Evolutionary conservation across 148 eudicot genomes (phyloP), one percentile per base, ranked within the genome.

Genomic region (Rheum nobile): DNA sequence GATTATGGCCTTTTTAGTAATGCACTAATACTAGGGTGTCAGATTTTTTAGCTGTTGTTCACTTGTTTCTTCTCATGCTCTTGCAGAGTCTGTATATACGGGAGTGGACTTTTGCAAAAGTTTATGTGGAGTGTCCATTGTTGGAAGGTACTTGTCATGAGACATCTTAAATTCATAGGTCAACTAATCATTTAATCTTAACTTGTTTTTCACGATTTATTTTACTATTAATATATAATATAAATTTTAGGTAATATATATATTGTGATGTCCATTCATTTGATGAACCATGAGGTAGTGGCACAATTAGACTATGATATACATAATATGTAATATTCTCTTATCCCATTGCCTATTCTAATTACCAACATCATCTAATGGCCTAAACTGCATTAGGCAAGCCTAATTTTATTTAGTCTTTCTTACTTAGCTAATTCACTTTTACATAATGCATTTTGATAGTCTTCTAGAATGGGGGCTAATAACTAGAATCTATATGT

Each of bases 71-170:
- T 61, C 19, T 4, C 35, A 4, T 17, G 35, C 22, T 41, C 71
- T 76, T 80, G 79, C 96, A 94, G 98, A 86, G 59, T 83, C 98
- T 76, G 97, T 94, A 35, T 94, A 94, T 82, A 88, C 91, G 75
- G 98, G 98, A 55, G 98, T 94, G 70, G 98, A 91, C 80, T 94
- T 94, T 76, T 91, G 97, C 79, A 94, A 89, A 82, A 87, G 96
- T 73, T 80, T 94, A 82, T 94, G 98, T 71, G 98, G 98, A 71
- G 98, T 94, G 76, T 94, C 98, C 72, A 80, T 94, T 42, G 82
- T 94, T 72, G 87, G 98, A 85, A 94, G 97, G 97, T 94, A 61
- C 19, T 61, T 61, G n/a, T n/a, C 65, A 55, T 55, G 22, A 26
- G 22, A 24, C 24, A 11, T 50, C 57, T 50, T 50, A 50, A 43